These are phyloP conservation scores for Histomonas meleagridis DNA, from an alignment of 208 protist genomes.

Conservation along the genomic window DNA sequence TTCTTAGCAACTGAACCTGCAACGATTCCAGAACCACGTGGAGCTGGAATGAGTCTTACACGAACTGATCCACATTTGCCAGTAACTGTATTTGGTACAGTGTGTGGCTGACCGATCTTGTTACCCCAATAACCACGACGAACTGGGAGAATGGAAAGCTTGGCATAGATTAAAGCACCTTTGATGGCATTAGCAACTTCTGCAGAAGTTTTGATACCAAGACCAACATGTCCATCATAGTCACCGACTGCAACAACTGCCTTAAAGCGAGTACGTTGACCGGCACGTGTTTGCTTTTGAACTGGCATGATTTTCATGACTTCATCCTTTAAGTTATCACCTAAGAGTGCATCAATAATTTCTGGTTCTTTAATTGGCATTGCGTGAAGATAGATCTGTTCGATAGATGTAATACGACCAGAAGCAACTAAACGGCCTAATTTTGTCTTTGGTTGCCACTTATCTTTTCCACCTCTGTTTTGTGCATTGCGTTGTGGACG, in stretches of 20 bases:
- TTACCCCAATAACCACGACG: slow-evolving; percentile 97
- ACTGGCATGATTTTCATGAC: slow-evolving; percentile 97
- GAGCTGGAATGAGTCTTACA: slow-evolving; percentile 90
- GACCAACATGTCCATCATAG: slow-evolving; percentile 85
- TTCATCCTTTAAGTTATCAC: slow-evolving; percentile 68
- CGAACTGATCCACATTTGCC: slow-evolving; percentile 95
- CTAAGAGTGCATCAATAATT: slow-evolving; percentile 94
- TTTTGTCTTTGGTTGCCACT: slow-evolving; percentile 96
- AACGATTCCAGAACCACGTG: slow-evolving; percentile 95
- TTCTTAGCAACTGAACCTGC: slow-evolving; percentile 89
- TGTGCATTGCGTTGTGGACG: slow-evolving; percentile 39
- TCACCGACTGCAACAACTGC: slow-evolving; percentile 96
- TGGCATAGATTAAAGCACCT: slow-evolving; percentile 86
- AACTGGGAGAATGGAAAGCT: slow-evolving; percentile 90
- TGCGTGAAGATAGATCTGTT: slow-evolving; percentile 96
- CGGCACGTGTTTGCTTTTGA: slow-evolving; percentile 97
- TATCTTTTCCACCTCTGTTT: slow-evolving; percentile 59
- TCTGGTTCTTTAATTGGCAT: slow-evolving; percentile 98
- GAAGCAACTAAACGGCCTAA: slow-evolving; percentile 80
- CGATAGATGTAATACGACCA: slow-evolving; percentile 81
- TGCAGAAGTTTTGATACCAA: slow-evolving; percentile 92
- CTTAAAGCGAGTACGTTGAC: slow-evolving; percentile 98
- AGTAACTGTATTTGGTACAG: slow-evolving; percentile 90
- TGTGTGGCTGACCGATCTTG: slow-evolving; percentile 95
- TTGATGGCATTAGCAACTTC: slow-evolving; percentile 97